phyloP scores from a whole-genome alignment of 495 filamentous ascomycete species.

The Aspergillus heteromorphus region DNA sequence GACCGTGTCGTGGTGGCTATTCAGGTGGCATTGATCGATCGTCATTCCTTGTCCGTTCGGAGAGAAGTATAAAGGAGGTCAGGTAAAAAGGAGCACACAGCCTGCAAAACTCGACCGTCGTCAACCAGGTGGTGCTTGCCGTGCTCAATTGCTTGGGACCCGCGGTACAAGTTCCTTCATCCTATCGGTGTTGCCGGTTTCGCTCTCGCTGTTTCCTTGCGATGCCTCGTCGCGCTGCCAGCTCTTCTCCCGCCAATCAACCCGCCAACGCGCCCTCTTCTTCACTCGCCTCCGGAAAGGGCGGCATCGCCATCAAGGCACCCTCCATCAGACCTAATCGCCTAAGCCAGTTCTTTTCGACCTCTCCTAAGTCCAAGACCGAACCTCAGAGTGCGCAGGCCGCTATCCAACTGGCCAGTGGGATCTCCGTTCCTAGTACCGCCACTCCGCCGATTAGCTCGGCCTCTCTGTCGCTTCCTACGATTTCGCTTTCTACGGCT shows the following conservation, averaged over 20 bases:
- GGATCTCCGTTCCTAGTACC: conserved; percentile 45
- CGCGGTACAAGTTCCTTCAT: conserved; percentile 7
- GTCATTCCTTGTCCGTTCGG: background rate
- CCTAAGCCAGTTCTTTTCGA: conserved; percentile 53
- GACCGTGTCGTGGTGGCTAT: background rate
- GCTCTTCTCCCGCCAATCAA: conserved; percentile 43
- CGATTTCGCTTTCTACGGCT: conserved; percentile 87
- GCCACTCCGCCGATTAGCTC: conserved; percentile 62
- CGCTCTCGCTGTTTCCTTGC: conserved; percentile 34
- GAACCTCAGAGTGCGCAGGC: conserved; percentile 45
- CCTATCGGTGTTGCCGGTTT: conserved; percentile 13
- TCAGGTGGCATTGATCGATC: conserved; percentile 1
- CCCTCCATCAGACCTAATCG: conserved; percentile 63
- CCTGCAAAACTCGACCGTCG: background rate
- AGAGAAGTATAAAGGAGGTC: background rate
- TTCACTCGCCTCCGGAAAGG: conserved; percentile 45
- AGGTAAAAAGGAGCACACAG: background rate
- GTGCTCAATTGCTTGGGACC: conserved; percentile 1
- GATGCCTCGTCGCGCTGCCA: conserved; percentile 53
- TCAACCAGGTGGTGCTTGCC: conserved; percentile 1
- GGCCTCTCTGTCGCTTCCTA: conserved; percentile 74
- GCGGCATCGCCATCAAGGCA: conserved; percentile 39
- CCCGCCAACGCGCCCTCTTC: conserved; percentile 39
- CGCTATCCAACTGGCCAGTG: conserved; percentile 55
- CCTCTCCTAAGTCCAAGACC: conserved; percentile 51